phyloP scores from a whole-genome alignment of 2,329 filamentous ascomycete species.

The Beauveria pseudobassiana region DNA sequence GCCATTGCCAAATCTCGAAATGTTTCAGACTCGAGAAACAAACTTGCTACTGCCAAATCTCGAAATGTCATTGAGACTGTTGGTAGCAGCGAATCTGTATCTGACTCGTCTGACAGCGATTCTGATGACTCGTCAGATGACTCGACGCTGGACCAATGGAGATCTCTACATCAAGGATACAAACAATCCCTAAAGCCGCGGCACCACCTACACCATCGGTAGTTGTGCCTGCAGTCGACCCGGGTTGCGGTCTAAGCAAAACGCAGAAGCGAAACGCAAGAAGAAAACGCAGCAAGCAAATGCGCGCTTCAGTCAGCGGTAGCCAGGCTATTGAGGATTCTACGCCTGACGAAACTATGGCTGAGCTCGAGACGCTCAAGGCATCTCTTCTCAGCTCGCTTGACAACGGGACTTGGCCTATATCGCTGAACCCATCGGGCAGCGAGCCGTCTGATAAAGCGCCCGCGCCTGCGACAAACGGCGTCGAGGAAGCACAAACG shows the following conservation, averaged over 20 bases:
- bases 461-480: not conserved
- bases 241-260: conserved; percentile 29
- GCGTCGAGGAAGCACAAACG: not conserved
- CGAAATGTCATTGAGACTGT: not conserved
- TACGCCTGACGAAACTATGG: conserved; percentile 2
- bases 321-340: conserved; percentile 16
- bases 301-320: conserved; percentile 7
- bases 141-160: conserved; percentile 1
- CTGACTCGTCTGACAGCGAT: conserved; percentile 26
- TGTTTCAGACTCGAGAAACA: not conserved
- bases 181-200: not conserved
- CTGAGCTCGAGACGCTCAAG: conserved; percentile 5
- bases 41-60: not conserved
- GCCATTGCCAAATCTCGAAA: conserved; percentile 3
- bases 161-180: not conserved
- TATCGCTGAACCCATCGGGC: conserved; percentile 3
- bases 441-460: conserved; percentile 4
- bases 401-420: conserved; percentile 9
- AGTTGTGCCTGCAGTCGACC: conserved; percentile 18
- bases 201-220: not conserved
- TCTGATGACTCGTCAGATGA: conserved; percentile 4
- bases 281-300: conserved; percentile 31
- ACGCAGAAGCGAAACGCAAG: conserved; percentile 48
- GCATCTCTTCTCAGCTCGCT: conserved; percentile 5
- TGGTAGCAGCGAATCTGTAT: conserved; percentile 17